Percentiles rank a stretch among this genome's conserved stretches.
phyloP scores from a whole-genome alignment of 345 rosid genomes.

The Luvunga scandens region DNA sequence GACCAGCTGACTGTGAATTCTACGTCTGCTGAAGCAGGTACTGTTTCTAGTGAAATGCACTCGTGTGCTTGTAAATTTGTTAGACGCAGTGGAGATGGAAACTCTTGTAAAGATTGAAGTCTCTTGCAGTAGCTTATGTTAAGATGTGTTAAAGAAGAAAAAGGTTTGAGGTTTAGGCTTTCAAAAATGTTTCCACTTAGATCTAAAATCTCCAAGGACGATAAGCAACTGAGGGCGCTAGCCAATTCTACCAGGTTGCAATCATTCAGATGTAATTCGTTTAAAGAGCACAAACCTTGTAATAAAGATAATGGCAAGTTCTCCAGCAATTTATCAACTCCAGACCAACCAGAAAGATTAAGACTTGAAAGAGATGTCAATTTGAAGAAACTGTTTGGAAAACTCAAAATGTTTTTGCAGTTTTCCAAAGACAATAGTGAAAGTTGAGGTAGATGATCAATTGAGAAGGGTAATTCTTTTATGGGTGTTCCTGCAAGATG shows the following conservation, averaged over 20 bases:
- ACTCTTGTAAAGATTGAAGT: neutral
- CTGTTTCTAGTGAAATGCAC: neutral
- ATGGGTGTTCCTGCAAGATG: neutral
- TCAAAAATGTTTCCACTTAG: conserved; percentile 2
- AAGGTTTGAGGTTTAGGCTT: conserved; percentile 3
- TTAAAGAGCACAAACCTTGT: neutral
- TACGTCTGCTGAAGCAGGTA: neutral
- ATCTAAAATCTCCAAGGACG: neutral
- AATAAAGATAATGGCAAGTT: conserved; percentile 1
- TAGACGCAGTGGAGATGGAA: neutral
- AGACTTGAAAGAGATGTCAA: conserved; percentile 8
- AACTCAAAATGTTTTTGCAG: conserved; percentile 1
- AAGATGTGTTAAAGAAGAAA: neutral
- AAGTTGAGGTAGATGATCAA: neutral
- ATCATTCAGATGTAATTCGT: neutral
- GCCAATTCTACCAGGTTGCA: neutral
- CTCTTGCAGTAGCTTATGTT: conserved; percentile 6
- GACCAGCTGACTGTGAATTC: neutral
- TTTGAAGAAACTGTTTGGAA: neutral
- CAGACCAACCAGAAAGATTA: neutral
- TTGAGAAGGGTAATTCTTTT: conserved; percentile 10
- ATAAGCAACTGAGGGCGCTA: neutral
- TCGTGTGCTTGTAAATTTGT: neutral
- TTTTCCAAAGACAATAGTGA: neutral
- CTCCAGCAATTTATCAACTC: neutral